Conservation (phyloP, 768 basidiomycete genomes). For the Suillus clintonianus region DNA sequence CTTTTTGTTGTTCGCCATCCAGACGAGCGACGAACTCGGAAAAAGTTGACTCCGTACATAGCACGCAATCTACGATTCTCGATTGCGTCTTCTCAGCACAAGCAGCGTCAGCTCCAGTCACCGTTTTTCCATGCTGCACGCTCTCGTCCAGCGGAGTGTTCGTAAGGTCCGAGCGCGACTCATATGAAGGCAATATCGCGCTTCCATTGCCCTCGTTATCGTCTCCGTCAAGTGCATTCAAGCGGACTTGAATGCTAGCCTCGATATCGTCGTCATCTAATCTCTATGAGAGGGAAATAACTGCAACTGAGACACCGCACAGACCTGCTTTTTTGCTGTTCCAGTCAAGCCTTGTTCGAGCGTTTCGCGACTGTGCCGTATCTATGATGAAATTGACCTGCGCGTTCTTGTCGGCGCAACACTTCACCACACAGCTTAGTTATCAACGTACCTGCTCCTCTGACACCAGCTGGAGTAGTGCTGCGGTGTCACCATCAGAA, state of each 20-base stretch:
- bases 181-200: background rate
- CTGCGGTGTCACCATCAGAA: slow-evolving; percentile 79
- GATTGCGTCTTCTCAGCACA: slow-evolving; percentile 39
- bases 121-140: slow-evolving; percentile 45
- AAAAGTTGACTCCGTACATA: slow-evolving; percentile 28
- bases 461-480: slow-evolving; percentile 79
- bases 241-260: slow-evolving; percentile 54
- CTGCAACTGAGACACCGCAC: background rate
- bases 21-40: slow-evolving; percentile 21
- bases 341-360: slow-evolving; percentile 66
- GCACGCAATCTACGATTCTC: slow-evolving; percentile 33
- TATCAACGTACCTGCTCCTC: slow-evolving; percentile 60
- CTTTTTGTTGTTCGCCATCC: slow-evolving; percentile 17
- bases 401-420: background rate
- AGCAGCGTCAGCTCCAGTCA: slow-evolving; percentile 46
- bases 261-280: slow-evolving; percentile 87
- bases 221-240: background rate
- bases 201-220: background rate
- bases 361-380: slow-evolving; percentile 55
- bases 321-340: slow-evolving; percentile 88
- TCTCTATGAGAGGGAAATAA: background rate
- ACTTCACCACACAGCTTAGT: background rate
- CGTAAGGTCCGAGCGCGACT: background rate
- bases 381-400: slow-evolving; percentile 79
- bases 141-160: background rate